Evolutionary conservation across 495 filamentous ascomycete genomes (phyloP).

Genomic region (Hypoxylon crocopeplum): DNA sequence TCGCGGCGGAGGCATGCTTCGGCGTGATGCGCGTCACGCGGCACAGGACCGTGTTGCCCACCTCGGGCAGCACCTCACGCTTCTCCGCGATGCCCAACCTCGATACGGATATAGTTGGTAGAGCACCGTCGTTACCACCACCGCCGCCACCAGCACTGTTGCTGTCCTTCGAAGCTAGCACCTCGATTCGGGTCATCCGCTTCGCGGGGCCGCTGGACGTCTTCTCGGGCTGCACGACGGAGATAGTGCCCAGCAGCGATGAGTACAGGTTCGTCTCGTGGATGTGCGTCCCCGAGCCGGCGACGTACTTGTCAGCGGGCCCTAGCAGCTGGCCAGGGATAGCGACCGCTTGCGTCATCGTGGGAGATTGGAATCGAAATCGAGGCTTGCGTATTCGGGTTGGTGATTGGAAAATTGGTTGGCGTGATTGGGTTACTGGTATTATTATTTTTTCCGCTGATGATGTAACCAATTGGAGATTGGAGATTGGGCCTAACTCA

Average conservation of each 20-base stretch:
- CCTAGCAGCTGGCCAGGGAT: constrained; percentile 83
- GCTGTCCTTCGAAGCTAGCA: constrained; percentile 33
- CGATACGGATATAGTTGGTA: constrained; percentile 51
- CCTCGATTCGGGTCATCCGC: constrained; percentile 60
- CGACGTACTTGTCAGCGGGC: constrained; percentile 63
- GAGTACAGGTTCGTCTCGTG: constrained; percentile 73
- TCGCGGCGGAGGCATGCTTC: constrained; percentile 80
- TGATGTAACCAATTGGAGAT: constrained; percentile 18
- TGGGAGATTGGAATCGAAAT: constrained; percentile 2
- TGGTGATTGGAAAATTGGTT: background rate
- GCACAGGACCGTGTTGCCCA: constrained; percentile 80
- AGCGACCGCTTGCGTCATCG: constrained; percentile 44
- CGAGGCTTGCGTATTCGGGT: background rate
- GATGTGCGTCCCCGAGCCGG: constrained; percentile 85
- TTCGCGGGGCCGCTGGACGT: constrained; percentile 61
- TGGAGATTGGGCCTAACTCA: background rate
- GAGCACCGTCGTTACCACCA: constrained; percentile 9
- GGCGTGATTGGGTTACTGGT: constrained; percentile 4
- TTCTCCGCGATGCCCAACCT: constrained; percentile 47
- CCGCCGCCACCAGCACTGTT: constrained; percentile 15
- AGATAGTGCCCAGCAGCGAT: constrained; percentile 69
- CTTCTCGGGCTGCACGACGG: constrained; percentile 56
- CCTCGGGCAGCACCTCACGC: constrained; percentile 79
- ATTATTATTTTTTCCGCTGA: constrained; percentile 7
- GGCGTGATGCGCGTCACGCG: constrained; percentile 83